Conservation (phyloP, 108 stramenopile species). For the Fragilaria radians region DNA sequence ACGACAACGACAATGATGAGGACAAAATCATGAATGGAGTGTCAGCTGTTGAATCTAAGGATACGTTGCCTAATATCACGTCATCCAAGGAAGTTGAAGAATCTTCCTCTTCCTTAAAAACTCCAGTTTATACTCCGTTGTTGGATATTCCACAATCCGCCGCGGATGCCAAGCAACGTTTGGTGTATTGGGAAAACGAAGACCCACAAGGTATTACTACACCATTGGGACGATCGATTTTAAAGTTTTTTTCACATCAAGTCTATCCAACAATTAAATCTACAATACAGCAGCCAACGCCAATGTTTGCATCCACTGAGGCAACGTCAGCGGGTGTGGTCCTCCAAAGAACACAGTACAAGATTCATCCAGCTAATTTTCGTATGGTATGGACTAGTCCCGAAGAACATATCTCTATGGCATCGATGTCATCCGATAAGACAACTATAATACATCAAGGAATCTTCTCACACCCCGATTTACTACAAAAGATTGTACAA, state of each 20-base stretch:
- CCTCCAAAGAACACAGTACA: conserved; percentile 16
- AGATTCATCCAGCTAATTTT: conserved; percentile 22
- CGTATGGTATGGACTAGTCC: conserved; percentile 30
- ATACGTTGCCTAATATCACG: background rate
- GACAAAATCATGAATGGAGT: background rate
- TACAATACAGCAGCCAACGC: conserved; percentile 7
- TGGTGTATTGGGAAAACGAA: background rate
- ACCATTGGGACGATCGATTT: conserved; percentile 10
- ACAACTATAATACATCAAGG: background rate
- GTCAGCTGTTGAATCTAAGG: too few relatives aligned
- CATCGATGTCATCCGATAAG: background rate
- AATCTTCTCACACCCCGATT: background rate
- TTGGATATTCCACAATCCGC: too few relatives aligned
- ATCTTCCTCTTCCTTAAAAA: background rate
- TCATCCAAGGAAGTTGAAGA: background rate
- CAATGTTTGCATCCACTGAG: background rate
- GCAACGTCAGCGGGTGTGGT: conserved; percentile 10
- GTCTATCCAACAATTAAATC: background rate
- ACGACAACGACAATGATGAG: conserved; percentile 7
- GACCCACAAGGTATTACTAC: too few relatives aligned
- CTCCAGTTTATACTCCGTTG: too few relatives aligned
- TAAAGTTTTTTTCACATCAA: background rate
- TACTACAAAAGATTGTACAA: background rate
- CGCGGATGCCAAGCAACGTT: background rate
- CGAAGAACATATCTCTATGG: conserved; percentile 7